phyloP scores from a whole-genome alignment of 2,329 filamentous ascomycete species.

The Huntiella decipiens region DNA sequence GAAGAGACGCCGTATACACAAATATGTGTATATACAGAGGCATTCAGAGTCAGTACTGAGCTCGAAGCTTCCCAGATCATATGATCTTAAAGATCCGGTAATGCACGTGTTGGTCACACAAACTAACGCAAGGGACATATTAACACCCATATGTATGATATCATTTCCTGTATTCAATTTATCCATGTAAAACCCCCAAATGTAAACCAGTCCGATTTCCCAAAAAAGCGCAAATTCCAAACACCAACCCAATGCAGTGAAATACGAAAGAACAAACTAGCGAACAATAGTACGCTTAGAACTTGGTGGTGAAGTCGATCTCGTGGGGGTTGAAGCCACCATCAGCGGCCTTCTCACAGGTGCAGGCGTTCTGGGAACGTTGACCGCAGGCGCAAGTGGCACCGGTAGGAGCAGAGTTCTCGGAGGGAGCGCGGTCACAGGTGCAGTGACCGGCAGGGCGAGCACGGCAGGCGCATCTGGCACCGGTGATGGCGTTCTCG shows the following conservation, averaged over 20 bases:
- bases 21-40: too few relatives aligned
- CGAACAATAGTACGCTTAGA: conserved; percentile 17
- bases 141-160: neutral
- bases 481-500: conserved; percentile 57
- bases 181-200: neutral
- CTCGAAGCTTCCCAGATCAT: too few relatives aligned
- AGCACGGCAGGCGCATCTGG: conserved; percentile 68
- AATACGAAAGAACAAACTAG: neutral
- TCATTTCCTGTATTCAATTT: neutral
- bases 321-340: conserved; percentile 50
- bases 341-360: conserved; percentile 57
- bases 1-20: too few relatives aligned
- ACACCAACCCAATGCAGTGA: neutral
- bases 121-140: too few relatives aligned
- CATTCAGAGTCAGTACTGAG: too few relatives aligned
- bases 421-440: conserved; percentile 50
- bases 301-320: conserved; percentile 70
- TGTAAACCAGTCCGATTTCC: neutral
- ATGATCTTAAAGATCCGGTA: too few relatives aligned
- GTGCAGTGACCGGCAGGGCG: conserved; percentile 66
- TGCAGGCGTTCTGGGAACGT: conserved; percentile 52
- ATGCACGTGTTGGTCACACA: too few relatives aligned
- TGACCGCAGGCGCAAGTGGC: conserved; percentile 59
- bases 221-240: neutral
- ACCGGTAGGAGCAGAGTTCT: conserved; percentile 46